Evolutionary conservation across 2,329 filamentous ascomycete genomes (phyloP), one percentile per base, ranked within the genome.

Genomic region (Stromatinia cepivora): DNA sequence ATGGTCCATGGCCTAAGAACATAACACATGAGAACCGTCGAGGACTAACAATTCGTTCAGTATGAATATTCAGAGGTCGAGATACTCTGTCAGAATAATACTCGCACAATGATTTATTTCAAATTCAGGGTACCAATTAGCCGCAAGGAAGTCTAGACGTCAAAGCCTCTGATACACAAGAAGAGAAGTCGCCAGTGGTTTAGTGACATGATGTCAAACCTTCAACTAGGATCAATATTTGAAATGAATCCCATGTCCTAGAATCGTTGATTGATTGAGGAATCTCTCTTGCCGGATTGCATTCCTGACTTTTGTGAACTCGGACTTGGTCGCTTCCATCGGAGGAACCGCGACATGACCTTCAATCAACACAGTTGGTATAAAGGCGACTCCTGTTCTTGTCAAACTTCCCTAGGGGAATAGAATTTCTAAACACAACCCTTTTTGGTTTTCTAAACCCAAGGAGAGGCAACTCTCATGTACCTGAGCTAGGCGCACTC

Each of bases 401-500:
- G 17, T 59, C 9, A 45, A 31, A 25, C 15, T 13, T n/a, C n/a
- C 28, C 15, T 13, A 4, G 20, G 17, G 31, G 17, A 20, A 59
- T 3, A 45, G 20, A 31, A 3, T 31, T 3, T 53, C 50, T 15
- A 28, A 17, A 53, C 25, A 46, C 25, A 28, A 1, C 25, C 39
- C 39, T 22, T 22, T 46, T 61, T 31, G 20, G 4, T 13, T 17
- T 28, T 45, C 25, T 20, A 59, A 61, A 22, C 2, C 39, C 42
- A 25, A 13, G 39, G 17, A 46, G 17, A 39, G 25, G 25, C 17
- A 28, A 31, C 25, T 20, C 17, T 13, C 25, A 45, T 46, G 17
- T 61, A 20, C 39, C 39, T 61, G 57, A 46, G 54, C 34, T 57
- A 42, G 39, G 10, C 11, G 58, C 58, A 61, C 42, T 61, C 17